Evolutionary conservation across 352 stramenopile species (phyloP).

Genomic region (Thraustochytrium aureum): DNA sequence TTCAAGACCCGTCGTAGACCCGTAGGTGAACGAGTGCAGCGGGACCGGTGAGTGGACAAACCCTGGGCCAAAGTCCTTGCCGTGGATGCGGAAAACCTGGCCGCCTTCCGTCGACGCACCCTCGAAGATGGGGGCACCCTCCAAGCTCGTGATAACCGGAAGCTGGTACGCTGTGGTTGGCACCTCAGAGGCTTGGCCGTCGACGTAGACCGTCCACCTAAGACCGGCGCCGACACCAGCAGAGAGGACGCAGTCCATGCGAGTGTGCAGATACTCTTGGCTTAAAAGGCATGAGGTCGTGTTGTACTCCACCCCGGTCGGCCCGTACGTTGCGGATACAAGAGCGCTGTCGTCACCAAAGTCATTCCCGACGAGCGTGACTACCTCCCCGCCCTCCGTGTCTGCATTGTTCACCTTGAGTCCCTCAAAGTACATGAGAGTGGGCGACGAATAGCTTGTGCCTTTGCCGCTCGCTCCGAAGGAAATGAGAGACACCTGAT

Average conservation of each 20-base stretch:
- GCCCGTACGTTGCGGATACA: conserved; percentile 19
- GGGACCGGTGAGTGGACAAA: not conserved
- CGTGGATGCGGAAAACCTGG: conserved; percentile 20
- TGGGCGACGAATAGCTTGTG: conserved; percentile 42
- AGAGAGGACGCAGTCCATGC: conserved; percentile 23
- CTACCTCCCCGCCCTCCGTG: conserved; percentile 17
- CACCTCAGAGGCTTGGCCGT: conserved; percentile 36
- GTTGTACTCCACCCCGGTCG: conserved; percentile 26
- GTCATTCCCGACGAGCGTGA: conserved; percentile 30
- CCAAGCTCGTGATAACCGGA: conserved; percentile 9
- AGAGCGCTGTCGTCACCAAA: conserved; percentile 34
- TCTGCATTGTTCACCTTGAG: not conserved
- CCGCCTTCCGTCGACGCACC: conserved; percentile 37
- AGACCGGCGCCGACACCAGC: conserved; percentile 38
- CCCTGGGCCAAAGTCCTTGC: conserved; percentile 48
- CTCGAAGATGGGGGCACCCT: not conserved
- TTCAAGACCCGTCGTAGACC: conserved; percentile 17
- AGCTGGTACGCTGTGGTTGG: conserved; percentile 36
- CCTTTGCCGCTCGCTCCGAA: not conserved
- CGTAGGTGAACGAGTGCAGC: conserved; percentile 28
- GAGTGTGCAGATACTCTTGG: conserved; percentile 41
- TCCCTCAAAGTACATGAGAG: conserved; percentile 40
- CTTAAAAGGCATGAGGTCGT: conserved; percentile 35
- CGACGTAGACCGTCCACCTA: conserved; percentile 53
- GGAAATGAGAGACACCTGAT: not conserved